Evolutionary conservation across 495 filamentous ascomycete species (phyloP).

Genomic region (Hyaloscypha bicolor): DNA sequence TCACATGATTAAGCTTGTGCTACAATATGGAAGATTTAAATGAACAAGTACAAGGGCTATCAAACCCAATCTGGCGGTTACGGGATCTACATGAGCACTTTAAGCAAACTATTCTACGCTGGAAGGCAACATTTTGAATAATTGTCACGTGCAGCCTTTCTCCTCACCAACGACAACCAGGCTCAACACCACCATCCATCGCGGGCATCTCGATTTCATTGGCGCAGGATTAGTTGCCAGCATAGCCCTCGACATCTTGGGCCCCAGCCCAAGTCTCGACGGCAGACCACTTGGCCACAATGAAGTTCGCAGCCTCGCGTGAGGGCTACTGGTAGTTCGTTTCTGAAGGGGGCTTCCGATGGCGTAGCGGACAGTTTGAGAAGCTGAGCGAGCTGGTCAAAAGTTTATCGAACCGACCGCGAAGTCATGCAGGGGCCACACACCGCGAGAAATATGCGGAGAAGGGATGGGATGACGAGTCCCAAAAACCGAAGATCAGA

Average conservation of each 20-base stretch:
- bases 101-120: too few relatives aligned
- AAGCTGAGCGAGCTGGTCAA: not conserved
- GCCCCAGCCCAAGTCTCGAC: not conserved
- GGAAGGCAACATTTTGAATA: not conserved
- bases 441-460: not conserved
- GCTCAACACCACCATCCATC: not conserved
- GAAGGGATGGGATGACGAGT: not conserved
- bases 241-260: not conserved
- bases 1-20: too few relatives aligned
- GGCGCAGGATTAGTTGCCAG: not conserved
- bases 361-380: not conserved
- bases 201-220: not conserved
- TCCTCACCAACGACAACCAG: not conserved
- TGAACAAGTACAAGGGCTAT: too few relatives aligned
- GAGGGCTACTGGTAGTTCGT: not conserved
- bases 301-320: not conserved
- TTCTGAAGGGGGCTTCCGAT: conserved; percentile 1
- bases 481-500: not conserved
- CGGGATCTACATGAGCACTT: too few relatives aligned
- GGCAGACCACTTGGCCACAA: not conserved
- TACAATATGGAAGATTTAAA: too few relatives aligned
- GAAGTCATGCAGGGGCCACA: not conserved
- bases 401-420: not conserved
- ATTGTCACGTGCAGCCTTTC: not conserved
- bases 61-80: too few relatives aligned